Conservation (phyloP, 1,139 yeast species). For the Pneumocystis sp. region DNA sequence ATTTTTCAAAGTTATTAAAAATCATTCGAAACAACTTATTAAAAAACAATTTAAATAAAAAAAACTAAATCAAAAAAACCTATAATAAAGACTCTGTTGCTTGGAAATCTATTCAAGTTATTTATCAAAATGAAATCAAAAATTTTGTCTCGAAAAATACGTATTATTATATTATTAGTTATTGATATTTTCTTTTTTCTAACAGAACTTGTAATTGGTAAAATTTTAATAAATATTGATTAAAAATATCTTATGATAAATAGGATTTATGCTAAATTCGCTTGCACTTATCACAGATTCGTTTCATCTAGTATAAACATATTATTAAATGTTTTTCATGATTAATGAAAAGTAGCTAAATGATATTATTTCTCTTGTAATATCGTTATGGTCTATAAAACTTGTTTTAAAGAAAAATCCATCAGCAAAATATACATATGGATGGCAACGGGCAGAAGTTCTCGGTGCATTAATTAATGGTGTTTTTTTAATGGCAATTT, state of each 20-base stretch:
- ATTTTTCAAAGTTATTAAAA: no score
- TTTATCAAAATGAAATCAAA: background rate
- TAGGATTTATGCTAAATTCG: slow-evolving; percentile 66
- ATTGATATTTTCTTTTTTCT: slow-evolving; percentile 76
- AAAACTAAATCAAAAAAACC: no score
- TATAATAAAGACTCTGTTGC: background rate
- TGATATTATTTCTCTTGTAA: slow-evolving; percentile 75
- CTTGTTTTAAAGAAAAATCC: background rate
- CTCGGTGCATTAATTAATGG: slow-evolving; percentile 87
- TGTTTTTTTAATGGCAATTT: slow-evolving; percentile 77
- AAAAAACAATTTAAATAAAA: no score
- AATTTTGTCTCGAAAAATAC: slow-evolving; percentile 38
- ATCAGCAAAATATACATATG: slow-evolving; percentile 70
- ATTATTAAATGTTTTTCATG: slow-evolving; percentile 1
- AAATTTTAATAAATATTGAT: slow-evolving; percentile 9
- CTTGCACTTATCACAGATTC: slow-evolving; percentile 90
- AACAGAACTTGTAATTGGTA: slow-evolving; percentile 59
- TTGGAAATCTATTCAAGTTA: no score
- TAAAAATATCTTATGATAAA: background rate
- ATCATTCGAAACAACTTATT: no score
- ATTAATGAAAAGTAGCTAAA: slow-evolving; percentile 33
- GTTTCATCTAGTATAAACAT: slow-evolving; percentile 55
- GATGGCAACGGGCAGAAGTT: slow-evolving; percentile 83
- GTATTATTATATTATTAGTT: slow-evolving; percentile 56
- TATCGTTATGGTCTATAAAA: slow-evolving; percentile 92